phyloP scores from a whole-genome alignment of 2,329 filamentous ascomycete genomes.

The Fusarium mangiferae region DNA sequence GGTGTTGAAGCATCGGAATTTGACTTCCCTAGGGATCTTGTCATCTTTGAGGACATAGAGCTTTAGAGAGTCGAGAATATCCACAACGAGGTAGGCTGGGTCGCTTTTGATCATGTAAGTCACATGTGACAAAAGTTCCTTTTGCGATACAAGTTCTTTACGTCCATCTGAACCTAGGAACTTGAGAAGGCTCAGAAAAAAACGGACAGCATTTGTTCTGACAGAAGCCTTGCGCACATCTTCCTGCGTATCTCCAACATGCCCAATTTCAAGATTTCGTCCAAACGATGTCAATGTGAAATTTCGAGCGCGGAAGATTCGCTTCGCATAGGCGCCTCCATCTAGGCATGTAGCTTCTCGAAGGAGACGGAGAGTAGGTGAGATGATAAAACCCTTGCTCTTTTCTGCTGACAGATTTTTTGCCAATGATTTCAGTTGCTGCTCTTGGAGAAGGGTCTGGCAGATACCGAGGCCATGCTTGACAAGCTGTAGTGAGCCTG shows the following conservation, averaged over 20 bases:
- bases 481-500: conserved; percentile 77
- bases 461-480: conserved; percentile 81
- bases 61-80: conserved; percentile 78
- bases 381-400: conserved; percentile 87
- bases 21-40: conserved; percentile 76
- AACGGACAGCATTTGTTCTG: conserved; percentile 83
- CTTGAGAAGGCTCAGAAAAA: conserved; percentile 81
- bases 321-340: conserved; percentile 81
- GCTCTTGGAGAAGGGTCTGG: conserved; percentile 81
- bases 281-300: conserved; percentile 83
- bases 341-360: conserved; percentile 88
- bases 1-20: conserved; percentile 80
- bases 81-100: conserved; percentile 76
- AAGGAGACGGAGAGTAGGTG: conserved; percentile 85
- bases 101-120: conserved; percentile 84
- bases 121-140: conserved; percentile 83
- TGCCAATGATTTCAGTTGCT: conserved; percentile 82
- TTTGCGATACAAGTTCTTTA: conserved; percentile 81
- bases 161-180: conserved; percentile 82
- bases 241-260: conserved; percentile 66
- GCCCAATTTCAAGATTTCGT: conserved; percentile 80
- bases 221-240: conserved; percentile 79
- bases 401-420: conserved; percentile 83
- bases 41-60: conserved; percentile 78
- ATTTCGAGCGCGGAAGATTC: conserved; percentile 80